Conservation (phyloP, 2,329 filamentous ascomycete species). For the Fusarium xyrophilum region DNA sequence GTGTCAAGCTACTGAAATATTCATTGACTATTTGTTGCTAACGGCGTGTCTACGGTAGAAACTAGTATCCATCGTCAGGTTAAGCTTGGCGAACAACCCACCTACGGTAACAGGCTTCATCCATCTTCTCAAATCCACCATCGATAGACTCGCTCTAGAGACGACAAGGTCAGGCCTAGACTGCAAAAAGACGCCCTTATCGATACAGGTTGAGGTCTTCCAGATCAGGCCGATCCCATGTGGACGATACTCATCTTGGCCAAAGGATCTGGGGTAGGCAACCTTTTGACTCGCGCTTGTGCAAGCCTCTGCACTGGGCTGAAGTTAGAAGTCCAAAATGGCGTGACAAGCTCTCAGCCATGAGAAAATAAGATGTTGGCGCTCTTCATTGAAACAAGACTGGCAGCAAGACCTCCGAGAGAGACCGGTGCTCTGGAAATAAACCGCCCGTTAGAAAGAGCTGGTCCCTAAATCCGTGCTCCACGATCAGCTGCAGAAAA, state of each 20-base stretch:
- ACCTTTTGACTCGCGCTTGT: slow-evolving; percentile 15
- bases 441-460: slow-evolving; percentile 1
- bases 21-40: slow-evolving; percentile 23
- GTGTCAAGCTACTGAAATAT: slow-evolving; percentile 20
- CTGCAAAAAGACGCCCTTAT: slow-evolving; percentile 18
- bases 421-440: slow-evolving; percentile 9
- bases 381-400: slow-evolving; percentile 1
- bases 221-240: slow-evolving; percentile 23
- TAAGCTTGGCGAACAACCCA: slow-evolving; percentile 25
- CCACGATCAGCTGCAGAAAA: slow-evolving; percentile 21
- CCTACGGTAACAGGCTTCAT: slow-evolving; percentile 9
- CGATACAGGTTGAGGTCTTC: slow-evolving; percentile 16
- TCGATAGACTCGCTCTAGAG: slow-evolving; percentile 7
- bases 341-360: slow-evolving; percentile 7
- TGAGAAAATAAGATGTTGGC: background rate
- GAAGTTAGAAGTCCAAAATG: slow-evolving; percentile 19
- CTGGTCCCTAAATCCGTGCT: slow-evolving; percentile 9
- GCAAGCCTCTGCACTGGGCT: slow-evolving; percentile 19
- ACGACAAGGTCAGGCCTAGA: slow-evolving; percentile 11
- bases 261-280: slow-evolving; percentile 28
- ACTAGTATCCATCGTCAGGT: slow-evolving; percentile 21
- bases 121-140: slow-evolving; percentile 21
- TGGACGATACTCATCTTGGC: slow-evolving; percentile 7
- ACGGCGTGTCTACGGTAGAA: slow-evolving; percentile 17
- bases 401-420: background rate